Evolutionary conservation across 805 yeast species (phyloP), one percentile per base, ranked within the genome.

Genomic region (Wickerhamiella australiensis): DNA sequence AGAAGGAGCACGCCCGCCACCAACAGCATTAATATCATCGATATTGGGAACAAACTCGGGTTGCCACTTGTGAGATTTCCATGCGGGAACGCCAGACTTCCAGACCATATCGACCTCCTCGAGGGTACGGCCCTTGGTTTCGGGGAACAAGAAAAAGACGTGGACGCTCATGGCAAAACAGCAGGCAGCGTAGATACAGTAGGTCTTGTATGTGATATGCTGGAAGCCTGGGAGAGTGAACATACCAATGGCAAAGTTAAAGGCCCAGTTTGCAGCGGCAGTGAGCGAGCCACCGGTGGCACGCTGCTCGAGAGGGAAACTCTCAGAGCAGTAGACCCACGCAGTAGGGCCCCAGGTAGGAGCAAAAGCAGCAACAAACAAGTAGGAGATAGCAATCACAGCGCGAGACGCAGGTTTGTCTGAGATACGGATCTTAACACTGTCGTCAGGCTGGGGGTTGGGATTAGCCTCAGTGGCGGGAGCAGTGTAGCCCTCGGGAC

Each of bases 281-380:
- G 82, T 75, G 50, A 82, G 64, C 18, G 85, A 78, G 53, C 82
- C 77, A 52, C 85, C 85, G 62, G 80, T 80, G 48, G 84, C 82
- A 62, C 94, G 77, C 51, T 80, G 77, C 61, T 81, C 77, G 51
- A 83, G 75, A 57, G 88, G 84, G 73, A 75, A 83, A 37, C 75
- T 65, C 59, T 77, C 82, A 58, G 78, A 78, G 56, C 69, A 66
- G 50, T 76, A 64, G 46, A 77, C 85, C 88, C 90, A 84, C 29
- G 77, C 78, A 53, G 76, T 75, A 37, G 92, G 87, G 61, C 90
- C 92, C 92, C 94, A 85, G 23, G 90, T 75, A 5, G 84, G 72
- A 13, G 92, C 92, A 70, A 82, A 82, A 65, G 79, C 78, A 48
- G 80, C 79, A 58, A 85, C 77, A 62, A 80, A 85, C 54, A 75